Percentiles rank a stretch among this genome's conserved stretches.
Conservation (phyloP, 768 basidiomycete species). For the Candolleomyces aberdarensis region DNA sequence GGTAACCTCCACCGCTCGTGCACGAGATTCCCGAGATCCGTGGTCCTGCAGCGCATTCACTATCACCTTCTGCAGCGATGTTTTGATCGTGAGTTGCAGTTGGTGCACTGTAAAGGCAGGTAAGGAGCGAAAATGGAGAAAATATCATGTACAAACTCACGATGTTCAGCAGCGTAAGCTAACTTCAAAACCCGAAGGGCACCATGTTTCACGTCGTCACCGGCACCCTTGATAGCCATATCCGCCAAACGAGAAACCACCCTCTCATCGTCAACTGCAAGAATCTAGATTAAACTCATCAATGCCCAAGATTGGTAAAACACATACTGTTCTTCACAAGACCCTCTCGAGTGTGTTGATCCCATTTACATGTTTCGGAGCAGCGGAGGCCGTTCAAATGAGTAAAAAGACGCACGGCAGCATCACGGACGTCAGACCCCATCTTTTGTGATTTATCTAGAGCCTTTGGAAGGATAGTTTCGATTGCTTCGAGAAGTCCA, state of each 20-base stretch:
- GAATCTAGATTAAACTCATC: not conserved
- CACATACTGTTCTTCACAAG: not conserved
- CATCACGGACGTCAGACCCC: not conserved
- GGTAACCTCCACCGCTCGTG: not conserved
- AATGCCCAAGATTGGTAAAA: not conserved
- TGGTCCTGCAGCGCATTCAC: not conserved
- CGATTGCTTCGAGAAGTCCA: not conserved
- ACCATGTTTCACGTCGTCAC: not conserved
- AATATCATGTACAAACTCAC: not conserved
- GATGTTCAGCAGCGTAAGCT: not conserved
- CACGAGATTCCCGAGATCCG: not conserved
- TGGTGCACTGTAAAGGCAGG: not conserved
- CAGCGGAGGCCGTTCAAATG: not conserved
- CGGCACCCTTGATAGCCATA: not conserved
- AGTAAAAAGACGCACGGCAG: not conserved
- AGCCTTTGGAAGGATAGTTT: not conserved
- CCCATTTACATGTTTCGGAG: too few relatives aligned
- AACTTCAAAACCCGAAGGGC: not conserved
- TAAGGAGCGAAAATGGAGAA: not conserved
- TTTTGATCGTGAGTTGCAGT: not conserved
- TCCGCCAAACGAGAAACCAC: not conserved
- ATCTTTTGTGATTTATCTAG: not conserved
- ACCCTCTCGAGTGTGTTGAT: not conserved
- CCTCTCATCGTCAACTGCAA: not conserved
- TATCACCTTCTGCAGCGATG: not conserved